Base-by-base conservation (phyloP, 495 filamentous ascomycete species). In the Xylaria flabelliformis region DNA sequence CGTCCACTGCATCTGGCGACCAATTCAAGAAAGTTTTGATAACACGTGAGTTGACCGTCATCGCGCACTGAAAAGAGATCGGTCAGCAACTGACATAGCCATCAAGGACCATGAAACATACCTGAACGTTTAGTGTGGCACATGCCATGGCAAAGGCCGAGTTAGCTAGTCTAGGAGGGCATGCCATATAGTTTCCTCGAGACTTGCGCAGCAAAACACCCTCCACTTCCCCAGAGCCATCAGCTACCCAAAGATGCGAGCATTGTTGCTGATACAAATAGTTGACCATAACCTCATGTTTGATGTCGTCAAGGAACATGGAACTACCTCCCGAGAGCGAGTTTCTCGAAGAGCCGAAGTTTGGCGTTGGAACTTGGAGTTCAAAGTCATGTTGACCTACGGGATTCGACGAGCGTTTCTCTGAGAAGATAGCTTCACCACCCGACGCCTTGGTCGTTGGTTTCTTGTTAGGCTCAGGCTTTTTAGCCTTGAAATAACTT, bases 251-350 rank as follows among this genome's bases (percentile, higher is more conserved):
- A 44, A 93, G 82, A 67, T 88, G 85, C 17, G 86, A 84, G 65
- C 89, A 91, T 79, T 93, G 91, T 77, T 94, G 91, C 75, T 94
- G 92, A 80, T 92, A 92, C 32, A 94, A 83, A 74, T 91, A 93
- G 76, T 92, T 94, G 51, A 91, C 91, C 92, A 94, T 94, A 68
- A 94, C 90, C 76, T 94, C 91, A 77, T 92, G 91, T 76, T 92
- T 93, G 77, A 94, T 92, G 72, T 93, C 91, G 69, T 93, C 91
- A 29, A 92, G 75, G 66, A 91, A 87, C 61, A 86, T 82, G 21
- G 90, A 90, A 73, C 85, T 88, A 32, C 80, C 80, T 19, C 74
- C 80, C 10, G 87, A 88, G 46, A 85, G 72, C 0, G 89, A 90
- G 62, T 83, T 82, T 73, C 86, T 83, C 32, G 88, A 83, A 17